These are phyloP conservation scores for Fragaria nilgerrensis DNA, from an alignment of 306 rosid species.

Conservation along the genomic window DNA sequence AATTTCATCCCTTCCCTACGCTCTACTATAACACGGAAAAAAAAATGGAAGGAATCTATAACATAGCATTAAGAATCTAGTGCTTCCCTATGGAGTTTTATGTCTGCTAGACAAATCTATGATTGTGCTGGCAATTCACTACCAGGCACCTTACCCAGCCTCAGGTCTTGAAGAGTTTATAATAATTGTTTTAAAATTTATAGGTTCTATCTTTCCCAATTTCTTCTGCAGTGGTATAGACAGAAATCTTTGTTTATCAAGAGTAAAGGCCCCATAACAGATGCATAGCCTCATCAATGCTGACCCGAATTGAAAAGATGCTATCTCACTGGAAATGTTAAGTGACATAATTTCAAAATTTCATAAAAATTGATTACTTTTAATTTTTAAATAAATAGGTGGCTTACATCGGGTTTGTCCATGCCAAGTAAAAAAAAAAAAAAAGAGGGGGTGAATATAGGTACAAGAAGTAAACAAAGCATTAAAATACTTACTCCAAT, in stretches of 20 bases:
- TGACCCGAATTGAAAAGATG: not conserved
- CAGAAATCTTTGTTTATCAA: slow-evolving; percentile 2
- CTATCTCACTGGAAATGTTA: not conserved
- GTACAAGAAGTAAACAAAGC: not conserved
- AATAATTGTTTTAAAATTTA: not conserved
- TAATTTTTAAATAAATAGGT: not conserved
- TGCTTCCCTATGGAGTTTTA: not conserved
- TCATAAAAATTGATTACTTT: not conserved
- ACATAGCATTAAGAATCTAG: not conserved
- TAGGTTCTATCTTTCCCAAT: not conserved
- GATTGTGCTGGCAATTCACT: not conserved
- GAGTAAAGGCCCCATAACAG: not conserved
- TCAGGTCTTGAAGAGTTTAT: not conserved
- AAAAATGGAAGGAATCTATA: too few species aligned
- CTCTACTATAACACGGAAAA: not conserved
- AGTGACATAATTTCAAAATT: not conserved
- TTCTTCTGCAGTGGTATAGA: not conserved
- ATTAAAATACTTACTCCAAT: slow-evolving; percentile 64
- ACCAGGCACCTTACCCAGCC: not conserved
- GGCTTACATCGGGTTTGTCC: not conserved
- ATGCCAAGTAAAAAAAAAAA: too few species aligned
- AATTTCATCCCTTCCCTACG: not conserved
- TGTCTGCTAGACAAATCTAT: not conserved
- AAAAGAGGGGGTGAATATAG: not conserved
- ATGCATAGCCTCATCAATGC: not conserved